phyloP scores from a whole-genome alignment of 2,329 filamentous ascomycete species.

The Westerdykella aurantiaca region DNA sequence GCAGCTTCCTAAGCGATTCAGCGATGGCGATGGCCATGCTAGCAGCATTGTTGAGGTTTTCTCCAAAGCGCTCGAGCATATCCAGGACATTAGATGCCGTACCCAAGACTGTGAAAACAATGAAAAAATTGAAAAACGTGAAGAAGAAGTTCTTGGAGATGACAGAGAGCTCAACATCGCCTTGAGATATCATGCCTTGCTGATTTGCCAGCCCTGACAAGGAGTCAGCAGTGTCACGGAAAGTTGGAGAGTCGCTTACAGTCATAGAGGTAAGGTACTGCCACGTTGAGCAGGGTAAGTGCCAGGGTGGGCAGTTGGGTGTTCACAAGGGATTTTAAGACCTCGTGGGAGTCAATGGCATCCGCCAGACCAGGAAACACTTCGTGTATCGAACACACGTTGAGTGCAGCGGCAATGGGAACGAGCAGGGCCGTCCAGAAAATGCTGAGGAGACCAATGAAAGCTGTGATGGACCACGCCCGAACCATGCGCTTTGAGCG shows the following conservation, averaged over 20 bases:
- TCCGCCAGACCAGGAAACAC: conserved; percentile 66
- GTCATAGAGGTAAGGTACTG: conserved; percentile 91
- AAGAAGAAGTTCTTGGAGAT: conserved; percentile 99
- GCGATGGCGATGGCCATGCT: conserved; percentile 72
- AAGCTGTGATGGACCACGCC: conserved; percentile 75
- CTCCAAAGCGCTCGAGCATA: conserved; percentile 58
- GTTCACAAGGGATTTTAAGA: conserved; percentile 71
- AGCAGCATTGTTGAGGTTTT: conserved; percentile 72
- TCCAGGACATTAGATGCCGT: conserved; percentile 70
- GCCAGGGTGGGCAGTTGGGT: conserved; percentile 82
- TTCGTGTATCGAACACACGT: conserved; percentile 71
- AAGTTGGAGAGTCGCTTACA: conserved; percentile 47
- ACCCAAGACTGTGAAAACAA: conserved; percentile 84
- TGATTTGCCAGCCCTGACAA: conserved; percentile 64
- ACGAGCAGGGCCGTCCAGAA: conserved; percentile 83
- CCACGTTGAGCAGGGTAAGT: conserved; percentile 79
- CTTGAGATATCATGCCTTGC: conserved; percentile 92
- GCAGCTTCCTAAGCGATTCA: conserved; percentile 64
- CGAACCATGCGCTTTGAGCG: conserved; percentile 67
- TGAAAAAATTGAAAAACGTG: conserved; percentile 97
- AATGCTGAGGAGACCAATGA: conserved; percentile 77
- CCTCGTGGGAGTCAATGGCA: conserved; percentile 60
- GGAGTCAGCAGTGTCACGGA: background rate
- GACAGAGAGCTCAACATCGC: conserved; percentile 87
- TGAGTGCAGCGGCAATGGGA: conserved; percentile 71